Evolutionary conservation across 2,329 filamentous ascomycete species (phyloP), one percentile per base, ranked within the genome.

Genomic region (Xylaria sp.): DNA sequence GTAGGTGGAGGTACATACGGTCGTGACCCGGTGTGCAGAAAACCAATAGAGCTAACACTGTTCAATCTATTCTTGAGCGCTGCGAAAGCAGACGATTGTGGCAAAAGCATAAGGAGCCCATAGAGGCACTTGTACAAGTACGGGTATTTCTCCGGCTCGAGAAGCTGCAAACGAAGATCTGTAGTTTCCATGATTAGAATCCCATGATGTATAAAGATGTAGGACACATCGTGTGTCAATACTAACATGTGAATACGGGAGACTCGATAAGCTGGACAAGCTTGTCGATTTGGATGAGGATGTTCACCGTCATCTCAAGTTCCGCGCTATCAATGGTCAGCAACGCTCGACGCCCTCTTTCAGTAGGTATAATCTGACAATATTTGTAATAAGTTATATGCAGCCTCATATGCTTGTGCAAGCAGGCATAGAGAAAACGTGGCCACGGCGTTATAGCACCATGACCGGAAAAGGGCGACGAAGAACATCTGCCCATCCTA

Each of bases 211-310:
- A 28, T 28, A 26, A 59, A 20, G 48, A 38, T 20, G 2, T 48
- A 42, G 13, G 6, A 28, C 48, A 5, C 17, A 46, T 48, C 10
- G 23, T 17, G 9, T 20, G 59, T 23, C n/a, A 33, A n/a, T 15
- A 80, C 90, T 81, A 81, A 97, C 93, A 99, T 56, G 96, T 99
- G 77, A 99, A 99, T 1, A 99, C 96, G 0, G 96, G 96, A 0
- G 94, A 98, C 79, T 99, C 96, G 46, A 99, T 89, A 17, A 99
- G 86, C 79, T 99, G 96, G 13, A 99, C 96, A 17, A 99, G 87
- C 80, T 99, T 99, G 81, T 99, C 96, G 74, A 99, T 97, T 79
- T 99, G 97, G 51, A 99, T 99, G 64, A 99, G 88, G 81, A 97
- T 97, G 75, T 97, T 97, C 74, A 99, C 96, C 0, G 95, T 98